phyloP scores from a whole-genome alignment of 805 yeast genomes.

The Saccharomyces paradoxus region DNA sequence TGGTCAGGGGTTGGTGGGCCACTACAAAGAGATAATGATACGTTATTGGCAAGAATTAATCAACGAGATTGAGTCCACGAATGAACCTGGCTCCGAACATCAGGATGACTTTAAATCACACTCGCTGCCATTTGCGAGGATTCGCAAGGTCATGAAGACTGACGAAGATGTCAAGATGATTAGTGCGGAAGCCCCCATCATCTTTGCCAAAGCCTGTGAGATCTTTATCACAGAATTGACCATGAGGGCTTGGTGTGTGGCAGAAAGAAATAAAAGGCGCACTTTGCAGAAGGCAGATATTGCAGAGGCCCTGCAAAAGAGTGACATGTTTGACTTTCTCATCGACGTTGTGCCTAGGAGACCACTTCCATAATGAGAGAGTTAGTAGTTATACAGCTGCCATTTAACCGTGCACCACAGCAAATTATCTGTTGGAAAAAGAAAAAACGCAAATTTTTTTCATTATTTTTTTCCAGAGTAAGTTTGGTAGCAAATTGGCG shows the following conservation, averaged over 20 bases:
- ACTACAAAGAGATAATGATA: slow-evolving; percentile 81
- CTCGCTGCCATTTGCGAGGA: slow-evolving; percentile 90
- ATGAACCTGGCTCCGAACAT: slow-evolving; percentile 50
- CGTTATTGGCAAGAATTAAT: slow-evolving; percentile 97
- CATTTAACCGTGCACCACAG: neutral
- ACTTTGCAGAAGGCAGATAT: slow-evolving; percentile 91
- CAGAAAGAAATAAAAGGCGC: slow-evolving; percentile 90
- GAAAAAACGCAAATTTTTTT: neutral
- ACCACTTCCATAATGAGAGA: slow-evolving; percentile 1
- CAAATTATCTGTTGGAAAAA: neutral
- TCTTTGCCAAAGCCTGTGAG: slow-evolving; percentile 97
- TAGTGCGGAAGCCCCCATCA: slow-evolving; percentile 94
- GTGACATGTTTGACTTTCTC: slow-evolving; percentile 94
- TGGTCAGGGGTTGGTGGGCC: slow-evolving; percentile 82
- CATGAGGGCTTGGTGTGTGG: slow-evolving; percentile 98
- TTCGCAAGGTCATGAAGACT: slow-evolving; percentile 95
- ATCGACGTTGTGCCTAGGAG: slow-evolving; percentile 95
- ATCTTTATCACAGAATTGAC: slow-evolving; percentile 93
- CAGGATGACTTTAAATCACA: slow-evolving; percentile 90
- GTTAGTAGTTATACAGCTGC: neutral
- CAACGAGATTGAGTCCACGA: slow-evolving; percentile 50
- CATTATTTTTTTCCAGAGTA: neutral
- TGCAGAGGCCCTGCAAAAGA: slow-evolving; percentile 87
- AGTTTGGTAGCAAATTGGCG: neutral
- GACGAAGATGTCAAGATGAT: slow-evolving; percentile 97